phyloP scores from a whole-genome alignment of 176 grass and related monocot species.

The Echinochloa phyllopogon region DNA sequence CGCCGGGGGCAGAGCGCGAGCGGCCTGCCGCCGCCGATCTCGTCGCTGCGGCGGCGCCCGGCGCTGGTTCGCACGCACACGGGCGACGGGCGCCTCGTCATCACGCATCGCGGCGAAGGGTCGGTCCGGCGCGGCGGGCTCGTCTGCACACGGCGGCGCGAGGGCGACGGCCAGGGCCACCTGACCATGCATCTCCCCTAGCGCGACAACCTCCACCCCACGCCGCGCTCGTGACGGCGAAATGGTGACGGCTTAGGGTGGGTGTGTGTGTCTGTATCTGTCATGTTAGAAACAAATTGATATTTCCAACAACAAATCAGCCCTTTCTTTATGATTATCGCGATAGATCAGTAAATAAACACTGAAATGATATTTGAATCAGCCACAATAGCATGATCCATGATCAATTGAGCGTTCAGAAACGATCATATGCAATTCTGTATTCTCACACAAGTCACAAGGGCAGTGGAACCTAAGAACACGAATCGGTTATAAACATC shows the following conservation, averaged over 20 bases:
- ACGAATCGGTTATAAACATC: neutral
- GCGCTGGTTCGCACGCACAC: neutral
- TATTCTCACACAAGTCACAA: neutral
- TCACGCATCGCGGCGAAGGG: neutral
- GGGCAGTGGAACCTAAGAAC: neutral
- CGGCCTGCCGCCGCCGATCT: neutral
- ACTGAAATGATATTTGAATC: neutral
- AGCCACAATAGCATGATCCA: neutral
- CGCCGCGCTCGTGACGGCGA: too few relatives aligned
- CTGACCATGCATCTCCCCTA: neutral
- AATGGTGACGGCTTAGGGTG: too few relatives aligned
- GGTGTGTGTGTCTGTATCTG: neutral
- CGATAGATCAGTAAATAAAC: neutral
- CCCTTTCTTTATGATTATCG: neutral
- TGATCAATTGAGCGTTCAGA: neutral
- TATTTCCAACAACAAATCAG: neutral
- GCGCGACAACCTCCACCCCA: neutral
- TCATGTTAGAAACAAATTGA: neutral
- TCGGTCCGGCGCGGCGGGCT: neutral
- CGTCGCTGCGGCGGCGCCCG: neutral
- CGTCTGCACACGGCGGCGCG: neutral
- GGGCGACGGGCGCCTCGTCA: neutral
- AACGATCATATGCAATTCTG: neutral
- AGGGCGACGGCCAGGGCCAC: neutral
- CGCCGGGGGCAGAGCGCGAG: neutral